Base-by-base conservation (phyloP, 2,329 filamentous ascomycete genomes). In the Ceratocystiopsis minuta region DNA sequence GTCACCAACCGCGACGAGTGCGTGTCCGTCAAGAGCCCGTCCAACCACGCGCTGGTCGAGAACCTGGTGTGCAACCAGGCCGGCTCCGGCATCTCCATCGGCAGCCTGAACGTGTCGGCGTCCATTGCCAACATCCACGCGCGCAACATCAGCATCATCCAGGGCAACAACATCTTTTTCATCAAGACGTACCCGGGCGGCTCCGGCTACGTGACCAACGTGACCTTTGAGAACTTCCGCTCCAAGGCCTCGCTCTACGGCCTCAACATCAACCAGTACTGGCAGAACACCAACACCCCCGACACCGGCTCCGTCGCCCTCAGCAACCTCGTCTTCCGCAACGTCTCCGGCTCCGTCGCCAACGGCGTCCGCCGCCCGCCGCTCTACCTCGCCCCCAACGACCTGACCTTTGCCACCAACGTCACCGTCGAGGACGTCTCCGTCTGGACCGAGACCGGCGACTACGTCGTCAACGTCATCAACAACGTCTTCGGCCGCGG, bases 121-220 rank as follows among this genome's bases (percentile, higher is more conserved):
- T 49, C 51, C 11, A 55, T 57, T 31, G 50, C 54, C 2, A 55
- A 57, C 33, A 54, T 57, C 54, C 51, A 49, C 39, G 54, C 53
- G 11, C 49, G 52, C 14, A 60, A 60, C 34, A 60, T 60, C 34
- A 55, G 51, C 36, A 54, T 57, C 16, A 54, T 57, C 15, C 51
- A 51, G 40, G 56, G 54, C 4, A 60, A 54, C 39, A 54, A 60
- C 37, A 57, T 60, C 20, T 48, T 54, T 15, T 58, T 60, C 41
- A 60, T 60, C 48, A 60, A 60, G 43, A 59, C 58, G 11, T 60
- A 55, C 43, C 58, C 58, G 1, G 58, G 58, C 4, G 58, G 58
- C 14, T 56, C 54, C 0, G 57, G 57, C 18, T 59, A 58, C 39
- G 57, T 60, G 16, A 56, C 50, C 18, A 54, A 60, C 40, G 48